phyloP scores from a whole-genome alignment of 1,284 basidiomycete species.

The Exsudoporus floridanus region DNA sequence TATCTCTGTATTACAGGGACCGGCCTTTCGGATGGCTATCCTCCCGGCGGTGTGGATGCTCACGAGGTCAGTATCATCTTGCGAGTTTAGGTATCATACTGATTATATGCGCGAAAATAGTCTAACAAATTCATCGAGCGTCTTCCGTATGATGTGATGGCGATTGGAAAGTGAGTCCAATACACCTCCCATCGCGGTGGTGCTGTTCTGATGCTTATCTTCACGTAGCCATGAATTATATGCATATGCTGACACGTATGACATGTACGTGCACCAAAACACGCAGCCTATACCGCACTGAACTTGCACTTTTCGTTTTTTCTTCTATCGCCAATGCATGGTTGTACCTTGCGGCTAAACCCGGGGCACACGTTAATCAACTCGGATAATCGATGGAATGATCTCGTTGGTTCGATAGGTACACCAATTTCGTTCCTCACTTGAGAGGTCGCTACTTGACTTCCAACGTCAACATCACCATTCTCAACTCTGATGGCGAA shows the following conservation, averaged over 20 bases:
- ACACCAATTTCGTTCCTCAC: slow-evolving; percentile 72
- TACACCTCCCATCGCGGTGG: neutral
- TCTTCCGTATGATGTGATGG: slow-evolving; percentile 79
- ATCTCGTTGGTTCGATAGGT: slow-evolving; percentile 35
- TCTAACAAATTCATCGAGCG: slow-evolving; percentile 70
- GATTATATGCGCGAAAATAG: slow-evolving; percentile 33
- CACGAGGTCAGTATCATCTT: slow-evolving; percentile 50
- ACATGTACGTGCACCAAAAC: slow-evolving; percentile 52
- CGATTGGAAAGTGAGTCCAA: slow-evolving; percentile 73
- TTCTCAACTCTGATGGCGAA: slow-evolving; percentile 53
- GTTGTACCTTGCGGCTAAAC: neutral
- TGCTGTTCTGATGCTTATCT: slow-evolving; percentile 9
- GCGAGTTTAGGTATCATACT: neutral
- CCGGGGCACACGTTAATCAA: neutral
- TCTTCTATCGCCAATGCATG: neutral
- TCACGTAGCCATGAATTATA: slow-evolving; percentile 78
- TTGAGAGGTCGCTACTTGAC: slow-evolving; percentile 77
- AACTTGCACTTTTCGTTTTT: neutral
- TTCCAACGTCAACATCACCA: slow-evolving; percentile 83
- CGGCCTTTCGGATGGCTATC: slow-evolving; percentile 71
- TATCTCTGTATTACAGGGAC: slow-evolving; percentile 46
- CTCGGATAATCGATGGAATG: neutral
- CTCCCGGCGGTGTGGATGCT: slow-evolving; percentile 66
- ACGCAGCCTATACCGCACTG: slow-evolving; percentile 1
- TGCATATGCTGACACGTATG: slow-evolving; percentile 70